Percentiles rank a stretch among this genome's conserved stretches.
Evolutionary conservation across 805 yeast species (phyloP).

Genomic region (Lipomyces kockii): DNA sequence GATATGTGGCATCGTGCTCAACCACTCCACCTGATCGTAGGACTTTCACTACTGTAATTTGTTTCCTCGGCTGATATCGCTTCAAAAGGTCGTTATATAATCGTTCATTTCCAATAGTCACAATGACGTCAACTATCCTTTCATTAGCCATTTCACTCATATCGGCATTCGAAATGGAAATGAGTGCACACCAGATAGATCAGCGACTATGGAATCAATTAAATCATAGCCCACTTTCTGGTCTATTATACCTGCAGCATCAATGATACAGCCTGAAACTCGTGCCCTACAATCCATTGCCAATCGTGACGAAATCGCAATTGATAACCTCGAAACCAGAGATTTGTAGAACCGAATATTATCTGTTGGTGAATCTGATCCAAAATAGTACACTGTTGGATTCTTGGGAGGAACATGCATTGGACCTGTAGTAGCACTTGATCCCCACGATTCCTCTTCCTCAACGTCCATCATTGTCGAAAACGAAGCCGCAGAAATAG

Average conservation of each 20-base stretch:
- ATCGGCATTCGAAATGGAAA: not conserved
- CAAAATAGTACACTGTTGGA: constrained; percentile 83
- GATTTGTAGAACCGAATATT: constrained; percentile 62
- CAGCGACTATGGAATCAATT: constrained; percentile 61
- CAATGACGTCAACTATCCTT: constrained; percentile 56
- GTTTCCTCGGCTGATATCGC: constrained; percentile 41
- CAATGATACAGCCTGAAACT: constrained; percentile 66
- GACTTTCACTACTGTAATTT: constrained; percentile 59
- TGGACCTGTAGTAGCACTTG: constrained; percentile 75
- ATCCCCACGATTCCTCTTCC: constrained; percentile 69
- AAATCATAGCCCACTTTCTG: constrained; percentile 52
- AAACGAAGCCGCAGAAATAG: constrained; percentile 79
- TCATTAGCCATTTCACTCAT: not conserved
- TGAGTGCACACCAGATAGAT: constrained; percentile 49
- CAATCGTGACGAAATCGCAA: constrained; percentile 53
- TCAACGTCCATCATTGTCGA: constrained; percentile 82
- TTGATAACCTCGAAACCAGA: constrained; percentile 55
- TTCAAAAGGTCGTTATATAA: constrained; percentile 65
- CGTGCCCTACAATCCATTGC: constrained; percentile 53
- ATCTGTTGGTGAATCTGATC: constrained; percentile 62
- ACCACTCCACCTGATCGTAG: constrained; percentile 78
- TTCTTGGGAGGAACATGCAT: constrained; percentile 65
- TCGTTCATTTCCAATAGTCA: constrained; percentile 79
- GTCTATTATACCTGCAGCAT: constrained; percentile 68
- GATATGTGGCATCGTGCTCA: constrained; percentile 69